These are phyloP conservation scores for Termitomyces sp. DNA, from an alignment of 768 basidiomycete genomes.

Conservation along the genomic window DNA sequence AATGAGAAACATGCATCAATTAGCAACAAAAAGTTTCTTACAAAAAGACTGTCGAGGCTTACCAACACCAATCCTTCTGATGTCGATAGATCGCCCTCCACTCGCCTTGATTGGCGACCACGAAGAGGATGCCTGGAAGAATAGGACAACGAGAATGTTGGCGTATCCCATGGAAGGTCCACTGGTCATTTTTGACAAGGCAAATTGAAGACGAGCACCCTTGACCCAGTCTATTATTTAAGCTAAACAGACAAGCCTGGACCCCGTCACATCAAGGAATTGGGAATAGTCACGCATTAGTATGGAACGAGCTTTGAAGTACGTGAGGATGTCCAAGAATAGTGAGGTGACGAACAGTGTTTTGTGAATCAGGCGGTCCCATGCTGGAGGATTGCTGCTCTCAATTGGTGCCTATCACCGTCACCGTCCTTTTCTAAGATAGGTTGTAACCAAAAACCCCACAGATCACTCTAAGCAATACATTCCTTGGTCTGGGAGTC, in stretches of 20 bases:
- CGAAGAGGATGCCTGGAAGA: no score
- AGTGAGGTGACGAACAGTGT: not conserved
- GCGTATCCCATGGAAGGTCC: not conserved
- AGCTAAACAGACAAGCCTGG: not conserved
- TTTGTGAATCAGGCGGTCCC: no score
- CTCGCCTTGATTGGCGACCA: no score
- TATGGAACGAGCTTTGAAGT: not conserved
- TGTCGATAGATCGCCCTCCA: not conserved
- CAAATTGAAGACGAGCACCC: no score
- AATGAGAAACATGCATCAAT: not conserved
- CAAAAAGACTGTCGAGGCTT: not conserved
- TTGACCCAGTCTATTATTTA: no score
- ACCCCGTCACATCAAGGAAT: no score
- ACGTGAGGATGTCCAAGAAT: no score
- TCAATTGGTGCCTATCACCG: not conserved
- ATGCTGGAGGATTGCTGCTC: no score
- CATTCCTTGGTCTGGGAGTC: not conserved
- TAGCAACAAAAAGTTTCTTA: not conserved
- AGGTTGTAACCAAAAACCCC: not conserved
- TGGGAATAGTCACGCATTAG: not conserved
- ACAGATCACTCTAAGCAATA: no score
- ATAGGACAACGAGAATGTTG: no score
- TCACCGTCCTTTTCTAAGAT: not conserved
- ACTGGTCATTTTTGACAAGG: not conserved
- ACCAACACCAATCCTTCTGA: not conserved